Evolutionary conservation across 2,329 filamentous ascomycete genomes (phyloP), one percentile per base, ranked within the genome.

Genomic region (Hymenoscyphus salicellus): DNA sequence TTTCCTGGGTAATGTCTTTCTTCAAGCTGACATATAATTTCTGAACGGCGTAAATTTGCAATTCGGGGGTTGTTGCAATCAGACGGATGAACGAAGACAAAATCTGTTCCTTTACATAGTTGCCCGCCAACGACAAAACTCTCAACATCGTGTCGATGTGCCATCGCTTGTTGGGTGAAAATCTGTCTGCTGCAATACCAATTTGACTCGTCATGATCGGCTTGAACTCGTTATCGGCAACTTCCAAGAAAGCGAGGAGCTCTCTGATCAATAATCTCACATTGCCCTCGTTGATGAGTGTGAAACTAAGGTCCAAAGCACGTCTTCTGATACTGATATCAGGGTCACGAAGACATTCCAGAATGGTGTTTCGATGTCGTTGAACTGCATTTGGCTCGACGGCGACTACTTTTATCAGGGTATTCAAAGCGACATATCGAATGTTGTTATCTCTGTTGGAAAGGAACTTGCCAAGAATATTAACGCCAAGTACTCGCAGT

Each of bases 361-460:
- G 81, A 67, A 99, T 98, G 0, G 95, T 99, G 80, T 98, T 99
- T 63, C 96, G 88, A 78, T 99, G 95, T 75, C 95, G 85, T 77
- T 99, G 95, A 1, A 99, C 95, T 3, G 95, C 95, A 76, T 98
- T 98, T 16, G 95, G 95, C 77, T 99, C 95, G 58, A 99, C 93
- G 3, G 95, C 95, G 57, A 99, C 95, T 20, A 99, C 95, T 79
- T 97, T 98, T 80, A 97, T 96, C 59, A 99, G 82, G 0, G 95
- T 99, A 78, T 99, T 99, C 60, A 99, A 83, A 20, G 95, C 95
- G 60, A 99, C 95, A 75, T 99, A 99, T 77, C 95, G 90, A 73
- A 99, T 99, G 76, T 99, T 99, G 83, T 99, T 99, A 79, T 99
- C 95, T 72, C 94, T 89, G 81, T 99, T 99, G n/a, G 93, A 89